Conservation (phyloP, 2,329 filamentous ascomycete genomes). For the Penicillium sp. region DNA sequence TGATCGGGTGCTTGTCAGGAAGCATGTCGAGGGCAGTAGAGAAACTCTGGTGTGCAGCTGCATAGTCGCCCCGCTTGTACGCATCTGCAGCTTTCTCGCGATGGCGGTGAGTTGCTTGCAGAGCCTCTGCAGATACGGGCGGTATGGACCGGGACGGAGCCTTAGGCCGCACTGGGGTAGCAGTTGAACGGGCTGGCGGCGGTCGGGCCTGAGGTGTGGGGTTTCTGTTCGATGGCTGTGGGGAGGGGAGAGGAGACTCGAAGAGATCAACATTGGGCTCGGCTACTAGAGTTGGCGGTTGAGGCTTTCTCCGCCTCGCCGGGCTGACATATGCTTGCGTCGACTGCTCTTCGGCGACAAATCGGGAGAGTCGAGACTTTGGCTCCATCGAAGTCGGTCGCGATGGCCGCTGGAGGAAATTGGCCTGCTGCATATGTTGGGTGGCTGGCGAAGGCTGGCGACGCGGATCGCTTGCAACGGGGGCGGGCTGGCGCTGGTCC, state of each 20-base stretch:
- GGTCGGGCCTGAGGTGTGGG: constrained; percentile 37
- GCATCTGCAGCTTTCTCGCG: constrained; percentile 80
- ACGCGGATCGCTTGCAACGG: constrained; percentile 23
- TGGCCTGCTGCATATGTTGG: constrained; percentile 38
- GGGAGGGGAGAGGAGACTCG: constrained; percentile 45
- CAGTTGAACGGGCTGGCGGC: constrained; percentile 46
- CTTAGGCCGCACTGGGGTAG: constrained; percentile 51
- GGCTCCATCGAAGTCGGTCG: constrained; percentile 51
- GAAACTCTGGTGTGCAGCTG: constrained; percentile 81
- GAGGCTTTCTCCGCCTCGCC: constrained; percentile 69
- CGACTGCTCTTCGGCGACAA: constrained; percentile 76
- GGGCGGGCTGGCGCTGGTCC: constrained; percentile 18
- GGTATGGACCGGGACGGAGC: constrained; percentile 59
- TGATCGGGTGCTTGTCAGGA: constrained; percentile 76
- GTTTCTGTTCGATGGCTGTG: constrained; percentile 37
- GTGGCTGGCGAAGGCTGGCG: constrained; percentile 28
- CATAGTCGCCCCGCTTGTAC: constrained; percentile 93
- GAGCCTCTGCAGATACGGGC: constrained; percentile 65
- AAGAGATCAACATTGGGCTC: constrained; percentile 65
- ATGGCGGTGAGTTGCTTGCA: constrained; percentile 75
- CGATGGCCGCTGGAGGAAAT: constrained; percentile 59
- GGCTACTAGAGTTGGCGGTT: constrained; percentile 47
- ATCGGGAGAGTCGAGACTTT: constrained; percentile 67
- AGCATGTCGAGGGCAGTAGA: constrained; percentile 73
- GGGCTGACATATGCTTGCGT: constrained; percentile 86